These are phyloP conservation scores for Peniophora sp. DNA, from an alignment of 1,284 basidiomycete species.

Conservation along the genomic window DNA sequence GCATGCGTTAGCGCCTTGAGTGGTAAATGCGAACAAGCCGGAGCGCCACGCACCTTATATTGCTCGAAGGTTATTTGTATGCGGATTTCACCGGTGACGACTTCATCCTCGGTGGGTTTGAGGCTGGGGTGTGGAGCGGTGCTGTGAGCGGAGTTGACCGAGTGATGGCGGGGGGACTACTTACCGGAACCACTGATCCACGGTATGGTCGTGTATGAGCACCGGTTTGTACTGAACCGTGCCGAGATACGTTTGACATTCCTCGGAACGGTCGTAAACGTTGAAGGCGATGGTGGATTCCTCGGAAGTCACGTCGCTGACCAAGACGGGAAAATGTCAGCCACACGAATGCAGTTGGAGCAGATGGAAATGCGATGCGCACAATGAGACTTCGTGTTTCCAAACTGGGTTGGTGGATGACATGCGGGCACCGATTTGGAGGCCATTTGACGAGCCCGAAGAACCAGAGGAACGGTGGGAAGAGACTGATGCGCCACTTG, in stretches of 20 bases:
- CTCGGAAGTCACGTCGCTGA: conserved; percentile 91
- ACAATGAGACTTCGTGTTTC: conserved; percentile 99
- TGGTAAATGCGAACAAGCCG: background rate
- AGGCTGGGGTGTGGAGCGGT: conserved; percentile 40
- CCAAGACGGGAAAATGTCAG: conserved; percentile 11
- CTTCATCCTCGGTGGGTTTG: conserved; percentile 70
- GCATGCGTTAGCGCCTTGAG: background rate
- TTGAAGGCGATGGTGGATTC: conserved; percentile 83
- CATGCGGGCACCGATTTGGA: conserved; percentile 48
- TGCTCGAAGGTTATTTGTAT: conserved; percentile 93
- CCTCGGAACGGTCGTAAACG: conserved; percentile 83
- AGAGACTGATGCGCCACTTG: conserved; percentile 22
- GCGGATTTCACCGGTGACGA: conserved; percentile 87
- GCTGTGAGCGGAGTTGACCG: conserved; percentile 9
- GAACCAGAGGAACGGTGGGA: conserved; percentile 12
- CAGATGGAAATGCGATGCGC: conserved; percentile 27
- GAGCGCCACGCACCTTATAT: conserved; percentile 56
- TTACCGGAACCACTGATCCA: conserved; percentile 96
- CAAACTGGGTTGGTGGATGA: conserved; percentile 89
- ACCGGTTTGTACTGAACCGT: conserved; percentile 87
- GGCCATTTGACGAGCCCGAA: conserved; percentile 33
- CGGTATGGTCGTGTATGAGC: conserved; percentile 85
- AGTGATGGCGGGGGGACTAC: conserved; percentile 21
- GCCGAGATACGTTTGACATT: conserved; percentile 87
- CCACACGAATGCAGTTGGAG: conserved; percentile 7